Conservation (phyloP, 2,329 filamentous ascomycete genomes). For the Ophiostoma triangulosporum region DNA sequence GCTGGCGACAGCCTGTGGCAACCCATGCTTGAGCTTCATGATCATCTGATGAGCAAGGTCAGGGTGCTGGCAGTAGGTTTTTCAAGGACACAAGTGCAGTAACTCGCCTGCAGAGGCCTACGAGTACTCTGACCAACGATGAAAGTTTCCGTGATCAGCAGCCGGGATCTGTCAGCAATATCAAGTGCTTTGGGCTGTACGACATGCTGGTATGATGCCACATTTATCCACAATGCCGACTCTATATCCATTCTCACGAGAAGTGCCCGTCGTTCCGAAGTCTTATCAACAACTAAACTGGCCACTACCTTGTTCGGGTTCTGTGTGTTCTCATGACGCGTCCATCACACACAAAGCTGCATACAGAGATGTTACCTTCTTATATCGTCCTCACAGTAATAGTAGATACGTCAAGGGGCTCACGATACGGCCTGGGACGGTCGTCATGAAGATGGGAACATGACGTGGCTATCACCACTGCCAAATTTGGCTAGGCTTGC, state of each 20-base stretch:
- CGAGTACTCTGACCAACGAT: not conserved
- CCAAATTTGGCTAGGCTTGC: not conserved
- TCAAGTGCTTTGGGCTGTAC: not conserved
- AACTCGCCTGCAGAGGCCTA: not conserved
- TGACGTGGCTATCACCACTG: not conserved
- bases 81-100: not conserved
- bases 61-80: not conserved
- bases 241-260: not conserved
- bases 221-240: not conserved
- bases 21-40: too few species aligned
- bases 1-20: too few species aligned
- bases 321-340: not conserved
- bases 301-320: too few species aligned
- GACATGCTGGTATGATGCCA: not conserved
- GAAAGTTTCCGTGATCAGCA: not conserved
- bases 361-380: not conserved
- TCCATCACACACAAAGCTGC: not conserved
- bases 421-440: not conserved
- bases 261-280: not conserved
- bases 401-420: not conserved
- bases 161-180: not conserved
- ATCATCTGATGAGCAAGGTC: not conserved
- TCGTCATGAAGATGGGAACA: not conserved
- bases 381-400: not conserved
- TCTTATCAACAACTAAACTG: not conserved